phyloP scores from a whole-genome alignment of 2,329 filamentous ascomycete genomes.

The Cytospora piceicola region DNA sequence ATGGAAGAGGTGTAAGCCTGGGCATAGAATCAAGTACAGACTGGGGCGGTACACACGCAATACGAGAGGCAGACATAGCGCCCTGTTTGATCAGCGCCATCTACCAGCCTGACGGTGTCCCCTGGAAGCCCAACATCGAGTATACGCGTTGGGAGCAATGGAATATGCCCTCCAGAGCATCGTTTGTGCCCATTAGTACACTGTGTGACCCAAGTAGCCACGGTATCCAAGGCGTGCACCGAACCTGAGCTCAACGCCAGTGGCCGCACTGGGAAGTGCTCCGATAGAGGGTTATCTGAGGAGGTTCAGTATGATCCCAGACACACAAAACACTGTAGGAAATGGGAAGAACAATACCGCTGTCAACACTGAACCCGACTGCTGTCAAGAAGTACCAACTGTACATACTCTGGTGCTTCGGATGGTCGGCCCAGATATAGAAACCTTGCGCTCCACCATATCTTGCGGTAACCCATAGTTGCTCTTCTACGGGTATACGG shows the following conservation, averaged over 20 bases:
- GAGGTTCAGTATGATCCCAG: neutral
- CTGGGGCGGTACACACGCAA: constrained; percentile 20
- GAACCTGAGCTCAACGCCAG: constrained; percentile 10
- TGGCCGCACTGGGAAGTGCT: constrained; percentile 3
- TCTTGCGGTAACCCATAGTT: constrained; percentile 5
- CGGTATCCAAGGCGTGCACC: neutral
- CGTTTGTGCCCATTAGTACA: neutral
- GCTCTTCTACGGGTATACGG: constrained; percentile 1
- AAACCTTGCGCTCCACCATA: constrained; percentile 9
- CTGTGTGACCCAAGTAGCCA: constrained; percentile 3
- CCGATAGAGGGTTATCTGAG: constrained; percentile 1
- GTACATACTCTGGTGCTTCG: neutral
- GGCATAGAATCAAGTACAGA: too few relatives aligned
- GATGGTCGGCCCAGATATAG: constrained; percentile 9
- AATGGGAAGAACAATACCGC: neutral
- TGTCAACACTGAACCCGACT: constrained; percentile 5
- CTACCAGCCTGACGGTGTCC: constrained; percentile 27
- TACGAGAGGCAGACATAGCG: constrained; percentile 31
- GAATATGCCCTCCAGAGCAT: neutral
- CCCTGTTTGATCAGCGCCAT: constrained; percentile 15
- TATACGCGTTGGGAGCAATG: constrained; percentile 15
- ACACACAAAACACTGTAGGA: neutral
- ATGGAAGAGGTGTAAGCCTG: neutral
- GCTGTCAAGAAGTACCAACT: constrained; percentile 6
- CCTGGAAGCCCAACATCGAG: constrained; percentile 25